A percentile compares a stretch with the other conserved stretches of the same genome.
Evolutionary conservation across 495 filamentous ascomycete genomes (phyloP).

Genomic region (Cercophora samala): DNA sequence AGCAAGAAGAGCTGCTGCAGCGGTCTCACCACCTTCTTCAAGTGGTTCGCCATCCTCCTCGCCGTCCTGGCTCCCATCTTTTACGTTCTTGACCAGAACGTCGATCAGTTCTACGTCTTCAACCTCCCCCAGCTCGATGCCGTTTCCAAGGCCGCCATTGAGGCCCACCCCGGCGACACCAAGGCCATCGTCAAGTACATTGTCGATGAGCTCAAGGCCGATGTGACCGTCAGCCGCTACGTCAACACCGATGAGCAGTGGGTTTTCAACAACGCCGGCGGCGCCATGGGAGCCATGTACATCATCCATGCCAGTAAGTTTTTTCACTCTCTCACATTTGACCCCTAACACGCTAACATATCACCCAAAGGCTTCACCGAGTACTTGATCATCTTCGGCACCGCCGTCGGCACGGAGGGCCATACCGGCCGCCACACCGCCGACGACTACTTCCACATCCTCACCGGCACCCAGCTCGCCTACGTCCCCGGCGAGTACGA

Average conservation of each 20-base stretch:
- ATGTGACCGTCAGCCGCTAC: conserved; percentile 42
- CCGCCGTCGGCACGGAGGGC: conserved; percentile 82
- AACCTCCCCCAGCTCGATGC: conserved; percentile 62
- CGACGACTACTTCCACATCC: conserved; percentile 91
- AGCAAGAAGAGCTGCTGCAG: conserved; percentile 14
- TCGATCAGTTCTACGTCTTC: conserved; percentile 78
- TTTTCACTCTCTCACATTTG: background rate
- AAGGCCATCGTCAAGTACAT: conserved; percentile 64
- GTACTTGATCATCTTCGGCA: conserved; percentile 48
- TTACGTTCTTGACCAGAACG: conserved; percentile 62
- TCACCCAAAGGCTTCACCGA: conserved; percentile 18
- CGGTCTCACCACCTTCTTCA: conserved; percentile 43
- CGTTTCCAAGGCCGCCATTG: conserved; percentile 61
- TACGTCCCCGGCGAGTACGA: conserved; percentile 67
- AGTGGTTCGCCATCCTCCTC: conserved; percentile 57
- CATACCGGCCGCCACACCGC: conserved; percentile 84
- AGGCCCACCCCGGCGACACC: conserved; percentile 69
- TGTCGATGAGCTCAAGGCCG: conserved; percentile 50
- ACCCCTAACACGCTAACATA: conserved; percentile 1
- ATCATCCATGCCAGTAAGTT: conserved; percentile 75
- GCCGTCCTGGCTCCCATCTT: conserved; percentile 57
- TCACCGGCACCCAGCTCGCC: conserved; percentile 68
- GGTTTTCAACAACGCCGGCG: conserved; percentile 76
- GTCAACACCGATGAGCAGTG: conserved; percentile 61
- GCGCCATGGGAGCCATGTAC: conserved; percentile 87